Conservation (phyloP, 768 basidiomycete genomes). For the Vararia minispora region DNA sequence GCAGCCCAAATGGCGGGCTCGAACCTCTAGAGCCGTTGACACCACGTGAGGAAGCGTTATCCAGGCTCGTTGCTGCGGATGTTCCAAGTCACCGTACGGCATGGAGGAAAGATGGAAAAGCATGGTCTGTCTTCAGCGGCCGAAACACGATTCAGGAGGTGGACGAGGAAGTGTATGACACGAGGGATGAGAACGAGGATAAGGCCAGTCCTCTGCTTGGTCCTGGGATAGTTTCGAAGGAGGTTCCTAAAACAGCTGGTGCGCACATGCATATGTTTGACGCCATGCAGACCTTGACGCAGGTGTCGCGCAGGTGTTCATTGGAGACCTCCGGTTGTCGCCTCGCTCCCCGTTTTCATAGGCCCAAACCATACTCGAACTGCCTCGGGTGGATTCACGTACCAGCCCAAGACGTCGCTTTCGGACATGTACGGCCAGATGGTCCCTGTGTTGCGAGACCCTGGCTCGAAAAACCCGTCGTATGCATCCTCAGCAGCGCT, state of each 20-base stretch:
- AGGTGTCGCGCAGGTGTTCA: conserved; percentile 3
- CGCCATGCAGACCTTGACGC: not conserved
- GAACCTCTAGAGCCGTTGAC: conserved; percentile 16
- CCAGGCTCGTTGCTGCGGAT: conserved; percentile 56
- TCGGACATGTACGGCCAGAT: conserved; percentile 25
- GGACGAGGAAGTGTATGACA: conserved; percentile 20
- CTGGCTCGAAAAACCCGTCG: conserved; percentile 13
- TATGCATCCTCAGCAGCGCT: conserved; percentile 33
- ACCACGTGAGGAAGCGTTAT: conserved; percentile 39
- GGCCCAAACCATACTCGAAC: conserved; percentile 15
- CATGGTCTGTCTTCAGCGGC: conserved; percentile 45
- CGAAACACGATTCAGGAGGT: conserved; percentile 18
- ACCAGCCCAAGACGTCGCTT: conserved; percentile 40
- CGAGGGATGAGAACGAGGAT: conserved; percentile 16
- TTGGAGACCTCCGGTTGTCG: conserved; percentile 22
- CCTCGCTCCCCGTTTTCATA: conserved; percentile 59
- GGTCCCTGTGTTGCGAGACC: conserved; percentile 17
- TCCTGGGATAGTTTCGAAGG: not conserved
- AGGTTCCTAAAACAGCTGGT: not conserved
- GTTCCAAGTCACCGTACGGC: conserved; percentile 62
- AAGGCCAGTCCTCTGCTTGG: conserved; percentile 3
- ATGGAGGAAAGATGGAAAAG: conserved; percentile 52
- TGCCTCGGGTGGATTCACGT: conserved; percentile 41
- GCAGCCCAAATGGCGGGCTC: conserved; percentile 7
- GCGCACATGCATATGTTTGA: not conserved